These are phyloP conservation scores for Omphalea diandra DNA, from an alignment of 441 rosid species.

Conservation along the genomic window DNA sequence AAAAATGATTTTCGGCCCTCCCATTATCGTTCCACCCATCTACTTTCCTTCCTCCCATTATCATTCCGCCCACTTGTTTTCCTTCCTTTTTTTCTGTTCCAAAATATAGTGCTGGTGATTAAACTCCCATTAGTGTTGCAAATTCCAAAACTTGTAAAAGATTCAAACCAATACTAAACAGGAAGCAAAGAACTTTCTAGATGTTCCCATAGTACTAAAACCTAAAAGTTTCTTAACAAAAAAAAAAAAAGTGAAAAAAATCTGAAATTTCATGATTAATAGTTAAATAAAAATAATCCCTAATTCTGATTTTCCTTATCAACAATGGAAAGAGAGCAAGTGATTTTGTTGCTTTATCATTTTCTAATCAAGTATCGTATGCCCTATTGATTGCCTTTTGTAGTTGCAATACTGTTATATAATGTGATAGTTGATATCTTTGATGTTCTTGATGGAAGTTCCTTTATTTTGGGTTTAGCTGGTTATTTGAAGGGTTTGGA, in stretches of 20 bases:
- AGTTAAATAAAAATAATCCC: too few relatives aligned
- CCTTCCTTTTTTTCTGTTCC: too few relatives aligned
- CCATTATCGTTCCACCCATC: too few relatives aligned
- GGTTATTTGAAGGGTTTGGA: constrained; percentile 4
- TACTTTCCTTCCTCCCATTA: too few relatives aligned
- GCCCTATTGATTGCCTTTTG: neutral
- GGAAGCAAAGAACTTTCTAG: neutral
- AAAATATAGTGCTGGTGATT: too few relatives aligned
- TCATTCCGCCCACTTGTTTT: too few relatives aligned
- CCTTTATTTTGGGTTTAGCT: neutral
- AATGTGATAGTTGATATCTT: neutral
- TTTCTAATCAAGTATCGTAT: neutral
- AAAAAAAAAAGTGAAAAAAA: neutral
- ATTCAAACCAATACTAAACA: neutral
- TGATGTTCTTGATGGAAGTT: neutral
- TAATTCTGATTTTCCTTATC: neutral
- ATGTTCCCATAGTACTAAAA: neutral
- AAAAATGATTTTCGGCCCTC: too few relatives aligned
- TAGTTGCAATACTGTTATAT: neutral
- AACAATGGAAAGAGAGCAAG: neutral
- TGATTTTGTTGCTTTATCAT: constrained; percentile 3
- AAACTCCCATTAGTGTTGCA: too few relatives aligned
- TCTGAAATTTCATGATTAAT: neutral
- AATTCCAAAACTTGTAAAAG: neutral
- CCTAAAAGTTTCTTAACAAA: neutral